Evolutionary conservation across 495 filamentous ascomycete genomes (phyloP).

Genomic region (Trichoderma virens): DNA sequence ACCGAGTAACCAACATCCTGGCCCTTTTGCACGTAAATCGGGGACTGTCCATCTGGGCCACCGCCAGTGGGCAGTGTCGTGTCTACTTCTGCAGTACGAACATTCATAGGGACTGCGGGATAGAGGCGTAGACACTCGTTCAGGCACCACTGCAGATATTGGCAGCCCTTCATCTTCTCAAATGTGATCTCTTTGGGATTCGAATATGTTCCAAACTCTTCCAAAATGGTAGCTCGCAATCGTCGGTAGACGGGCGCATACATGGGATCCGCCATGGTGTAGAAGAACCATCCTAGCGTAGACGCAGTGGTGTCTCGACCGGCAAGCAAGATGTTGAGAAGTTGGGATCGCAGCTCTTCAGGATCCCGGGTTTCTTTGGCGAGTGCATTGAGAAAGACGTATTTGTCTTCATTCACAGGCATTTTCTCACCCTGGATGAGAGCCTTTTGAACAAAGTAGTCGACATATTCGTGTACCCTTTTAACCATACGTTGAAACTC

Average conservation of each 20-base stretch:
- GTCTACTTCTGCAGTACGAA: constrained; percentile 35
- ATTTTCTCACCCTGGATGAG: constrained; percentile 11
- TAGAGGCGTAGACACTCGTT: constrained; percentile 36
- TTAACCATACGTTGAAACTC: not conserved
- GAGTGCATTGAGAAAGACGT: constrained; percentile 59
- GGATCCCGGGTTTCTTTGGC: constrained; percentile 51
- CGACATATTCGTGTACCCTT: not conserved
- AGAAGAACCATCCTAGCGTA: constrained; percentile 50
- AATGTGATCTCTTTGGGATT: constrained; percentile 33
- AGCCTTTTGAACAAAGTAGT: constrained; percentile 12
- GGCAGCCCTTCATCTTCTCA: constrained; percentile 27
- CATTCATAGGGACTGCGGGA: constrained; percentile 34
- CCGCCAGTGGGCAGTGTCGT: constrained; percentile 42
- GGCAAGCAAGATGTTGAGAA: constrained; percentile 58
- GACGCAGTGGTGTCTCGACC: constrained; percentile 50
- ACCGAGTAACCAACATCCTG: not conserved
- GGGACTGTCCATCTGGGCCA: constrained; percentile 26
- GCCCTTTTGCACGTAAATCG: constrained; percentile 25
- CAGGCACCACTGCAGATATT: constrained; percentile 42
- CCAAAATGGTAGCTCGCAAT: constrained; percentile 40
- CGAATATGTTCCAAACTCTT: constrained; percentile 44
- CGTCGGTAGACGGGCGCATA: constrained; percentile 39
- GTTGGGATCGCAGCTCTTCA: constrained; percentile 51
- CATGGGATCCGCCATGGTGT: constrained; percentile 36
- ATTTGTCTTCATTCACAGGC: constrained; percentile 28